Conservation (phyloP, 108 stramenopile genomes). For the Pseudonitzschia delicatissima region DNA sequence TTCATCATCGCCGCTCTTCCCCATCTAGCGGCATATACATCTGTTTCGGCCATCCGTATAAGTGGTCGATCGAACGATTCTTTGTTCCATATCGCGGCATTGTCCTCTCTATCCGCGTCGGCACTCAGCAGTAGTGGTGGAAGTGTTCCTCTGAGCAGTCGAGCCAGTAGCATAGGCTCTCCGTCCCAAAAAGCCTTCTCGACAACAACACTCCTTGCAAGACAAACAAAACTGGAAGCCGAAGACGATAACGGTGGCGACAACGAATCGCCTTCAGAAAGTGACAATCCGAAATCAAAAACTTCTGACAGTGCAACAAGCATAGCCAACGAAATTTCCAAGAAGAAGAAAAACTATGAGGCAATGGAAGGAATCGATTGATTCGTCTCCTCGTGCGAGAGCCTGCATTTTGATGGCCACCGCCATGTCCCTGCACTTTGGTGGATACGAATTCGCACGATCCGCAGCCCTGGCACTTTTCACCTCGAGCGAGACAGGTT, state of each 20-base stretch:
- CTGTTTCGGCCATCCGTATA: neutral
- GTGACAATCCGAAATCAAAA: neutral
- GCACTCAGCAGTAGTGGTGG: neutral
- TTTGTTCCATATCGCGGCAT: neutral
- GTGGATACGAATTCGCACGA: constrained; percentile 80
- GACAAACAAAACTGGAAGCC: neutral
- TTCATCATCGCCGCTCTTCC: neutral
- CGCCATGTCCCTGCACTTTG: constrained; percentile 76
- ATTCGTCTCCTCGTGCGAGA: constrained; percentile 18
- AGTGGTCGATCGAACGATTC: neutral
- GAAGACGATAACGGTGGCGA: neutral
- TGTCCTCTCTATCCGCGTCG: neutral
- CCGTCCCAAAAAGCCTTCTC: neutral
- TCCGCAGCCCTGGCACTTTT: constrained; percentile 70
- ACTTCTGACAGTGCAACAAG: neutral
- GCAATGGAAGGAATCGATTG: neutral
- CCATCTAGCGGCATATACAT: neutral
- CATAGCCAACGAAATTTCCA: neutral
- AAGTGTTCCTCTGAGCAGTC: neutral
- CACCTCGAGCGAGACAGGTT: constrained; percentile 70
- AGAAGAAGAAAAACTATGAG: neutral
- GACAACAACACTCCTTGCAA: neutral
- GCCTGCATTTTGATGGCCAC: constrained; percentile 49
- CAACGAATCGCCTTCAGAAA: neutral
- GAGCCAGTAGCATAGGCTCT: neutral